These are phyloP conservation scores for Neobulgaria alba DNA, from an alignment of 2,329 filamentous ascomycete species.

Conservation along the genomic window DNA sequence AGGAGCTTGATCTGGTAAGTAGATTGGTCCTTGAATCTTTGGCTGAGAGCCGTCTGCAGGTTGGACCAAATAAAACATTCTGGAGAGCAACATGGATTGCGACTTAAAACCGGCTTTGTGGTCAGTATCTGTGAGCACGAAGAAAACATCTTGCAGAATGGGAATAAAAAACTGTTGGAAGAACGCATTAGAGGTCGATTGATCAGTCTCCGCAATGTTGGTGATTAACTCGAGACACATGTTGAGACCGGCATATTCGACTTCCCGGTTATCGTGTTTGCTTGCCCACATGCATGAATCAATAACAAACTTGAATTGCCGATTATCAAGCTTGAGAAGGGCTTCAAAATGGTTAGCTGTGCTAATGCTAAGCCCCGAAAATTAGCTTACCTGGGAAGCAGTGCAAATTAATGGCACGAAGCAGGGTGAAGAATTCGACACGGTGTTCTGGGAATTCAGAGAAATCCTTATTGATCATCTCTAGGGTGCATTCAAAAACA, in stretches of 20 bases:
- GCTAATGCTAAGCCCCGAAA: background rate
- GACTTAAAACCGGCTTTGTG: constrained; percentile 99
- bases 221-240: constrained; percentile 98
- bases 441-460: constrained; percentile 98
- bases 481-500: constrained; percentile 94
- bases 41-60: constrained; percentile 57
- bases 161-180: constrained; percentile 97
- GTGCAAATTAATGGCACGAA: constrained; percentile 91
- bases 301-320: constrained; percentile 98
- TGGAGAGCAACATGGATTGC: constrained; percentile 84
- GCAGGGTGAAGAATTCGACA: constrained; percentile 98
- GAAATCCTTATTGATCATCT: constrained; percentile 99
- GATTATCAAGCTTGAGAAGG: constrained; percentile 84
- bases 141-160: constrained; percentile 96
- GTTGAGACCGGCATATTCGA: constrained; percentile 89
- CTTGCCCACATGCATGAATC: constrained; percentile 99
- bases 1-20: constrained; percentile 73
- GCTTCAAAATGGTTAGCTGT: constrained; percentile 35
- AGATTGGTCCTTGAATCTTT: constrained; percentile 90
- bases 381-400: constrained; percentile 67
- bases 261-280: constrained; percentile 98
- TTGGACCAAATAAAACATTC: constrained; percentile 94
- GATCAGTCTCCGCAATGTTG: constrained; percentile 91
- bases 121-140: constrained; percentile 92
- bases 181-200: constrained; percentile 81